Base-by-base conservation (phyloP, 331 rosid species). In the Pyracantha coccinea region DNA sequence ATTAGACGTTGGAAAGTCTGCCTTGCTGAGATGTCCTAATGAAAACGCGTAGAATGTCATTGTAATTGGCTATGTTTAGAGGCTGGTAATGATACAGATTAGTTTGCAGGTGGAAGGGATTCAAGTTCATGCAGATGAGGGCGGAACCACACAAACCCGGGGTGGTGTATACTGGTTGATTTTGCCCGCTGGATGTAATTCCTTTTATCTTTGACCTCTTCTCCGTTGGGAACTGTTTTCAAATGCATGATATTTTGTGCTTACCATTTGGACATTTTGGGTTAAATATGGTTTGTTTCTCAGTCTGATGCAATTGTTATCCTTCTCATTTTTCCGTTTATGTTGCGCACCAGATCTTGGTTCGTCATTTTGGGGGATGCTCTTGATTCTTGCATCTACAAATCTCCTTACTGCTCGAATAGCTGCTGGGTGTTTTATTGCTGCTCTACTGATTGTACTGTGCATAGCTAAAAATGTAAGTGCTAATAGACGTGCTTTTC, bases 141-240 rank as follows among this genome's bases (percentile, higher is more conserved):
- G 98, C 52, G 98, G 98, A 66, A 25, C 75, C 35, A 93, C 98
- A 21, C 92, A 85, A 77, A 93, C 98, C 4, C 91, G 98, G 58
- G 98, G 98, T 60, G 98, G 98, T 67, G 52, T 85, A 67, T 93
- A 93, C 78, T 93, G 97, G 93, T 45, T 93, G 59, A 93, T 93
- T 84, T 80, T 93, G 87, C 98, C 98, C 2, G 98, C 98, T n/a
- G 98, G 98, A 93, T 93, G 98, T 93, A 93, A 81, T 77, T 68
- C 81, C 14, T 77, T 73, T 69, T 71, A 50, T 68, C 71, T 64
- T 81, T 66, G 31, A 23, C 52, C 72, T 50, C 47, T 66, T 25
- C 27, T 66, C 19, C 28, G 6, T 32, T 33, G 7, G 41, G 33
- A 57, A 24, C 23, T 12, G 28, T 15, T 17, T 5, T 33, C 24